Evolutionary conservation across 495 filamentous ascomycete genomes (phyloP).

Genomic region (Tricharina praecox): DNA sequence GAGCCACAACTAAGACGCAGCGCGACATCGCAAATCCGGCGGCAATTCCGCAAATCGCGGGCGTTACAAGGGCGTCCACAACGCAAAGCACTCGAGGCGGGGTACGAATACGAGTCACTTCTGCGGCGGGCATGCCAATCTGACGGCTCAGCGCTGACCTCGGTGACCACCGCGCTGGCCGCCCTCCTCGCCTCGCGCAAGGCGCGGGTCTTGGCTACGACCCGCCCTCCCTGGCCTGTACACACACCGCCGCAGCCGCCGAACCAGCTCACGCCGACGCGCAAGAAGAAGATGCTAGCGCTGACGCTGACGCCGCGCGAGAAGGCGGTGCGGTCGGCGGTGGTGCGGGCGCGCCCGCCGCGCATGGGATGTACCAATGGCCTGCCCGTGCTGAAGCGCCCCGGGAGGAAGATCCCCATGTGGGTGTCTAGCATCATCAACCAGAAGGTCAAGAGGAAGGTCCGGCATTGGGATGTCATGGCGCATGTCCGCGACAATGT

Average conservation of each 20-base stretch:
- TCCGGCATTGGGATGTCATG: slow-evolving; percentile 8
- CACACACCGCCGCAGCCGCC: slow-evolving; percentile 8
- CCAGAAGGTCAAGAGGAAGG: slow-evolving; percentile 12
- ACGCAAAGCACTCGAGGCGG: not conserved
- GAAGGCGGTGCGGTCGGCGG: not conserved
- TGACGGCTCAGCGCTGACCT: not conserved
- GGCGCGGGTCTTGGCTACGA: not conserved
- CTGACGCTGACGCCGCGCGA: not conserved
- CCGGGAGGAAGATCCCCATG: slow-evolving; percentile 7
- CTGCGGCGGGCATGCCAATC: slow-evolving; percentile 1
- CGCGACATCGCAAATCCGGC: slow-evolving; percentile 6
- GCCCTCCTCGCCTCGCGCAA: not conserved
- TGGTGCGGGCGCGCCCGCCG: slow-evolving; percentile 3
- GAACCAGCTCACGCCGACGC: not conserved
- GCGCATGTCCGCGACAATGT: slow-evolving; percentile 11
- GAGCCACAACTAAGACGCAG: not conserved
- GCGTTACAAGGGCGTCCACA: slow-evolving; percentile 5
- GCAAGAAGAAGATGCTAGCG: slow-evolving; percentile 4
- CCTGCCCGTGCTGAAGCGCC: slow-evolving; percentile 16
- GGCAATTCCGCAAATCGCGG: slow-evolving; percentile 13
- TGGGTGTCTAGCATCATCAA: slow-evolving; percentile 13
- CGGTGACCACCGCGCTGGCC: not conserved
- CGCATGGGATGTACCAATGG: slow-evolving; percentile 7
- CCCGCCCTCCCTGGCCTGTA: not conserved
- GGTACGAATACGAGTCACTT: not conserved